Evolutionary conservation across 768 basidiomycete genomes (phyloP).

Genomic region (Mrakia gelida): DNA sequence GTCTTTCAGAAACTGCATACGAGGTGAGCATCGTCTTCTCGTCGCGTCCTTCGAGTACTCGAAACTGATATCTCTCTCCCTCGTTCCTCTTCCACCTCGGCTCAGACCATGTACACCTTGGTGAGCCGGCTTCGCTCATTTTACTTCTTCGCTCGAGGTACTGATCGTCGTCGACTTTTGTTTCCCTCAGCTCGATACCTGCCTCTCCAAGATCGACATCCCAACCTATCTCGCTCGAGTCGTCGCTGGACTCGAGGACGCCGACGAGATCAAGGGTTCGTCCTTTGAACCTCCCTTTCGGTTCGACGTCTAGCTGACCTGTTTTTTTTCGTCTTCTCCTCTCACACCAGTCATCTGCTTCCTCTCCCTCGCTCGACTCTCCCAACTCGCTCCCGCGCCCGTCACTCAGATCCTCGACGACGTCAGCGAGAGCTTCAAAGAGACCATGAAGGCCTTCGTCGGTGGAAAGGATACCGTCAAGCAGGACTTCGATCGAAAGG

Average conservation of each 20-base stretch:
- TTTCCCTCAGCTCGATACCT: constrained; percentile 76
- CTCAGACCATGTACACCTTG: constrained; percentile 57
- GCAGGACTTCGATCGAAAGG: constrained; percentile 31
- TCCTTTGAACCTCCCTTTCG: neutral
- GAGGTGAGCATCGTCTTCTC: constrained; percentile 47
- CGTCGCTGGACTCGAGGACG: constrained; percentile 75
- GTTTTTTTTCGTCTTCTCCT: neutral
- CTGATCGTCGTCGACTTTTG: neutral
- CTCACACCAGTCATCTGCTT: constrained; percentile 65
- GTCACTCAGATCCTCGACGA: constrained; percentile 50
- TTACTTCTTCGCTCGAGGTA: constrained; percentile 60
- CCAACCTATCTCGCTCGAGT: constrained; percentile 77
- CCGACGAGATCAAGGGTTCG: constrained; percentile 79
- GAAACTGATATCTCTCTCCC: neutral
- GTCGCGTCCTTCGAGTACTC: too few species aligned
- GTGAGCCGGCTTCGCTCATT: constrained; percentile 48
- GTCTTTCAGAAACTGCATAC: constrained; percentile 62
- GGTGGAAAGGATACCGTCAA: constrained; percentile 31
- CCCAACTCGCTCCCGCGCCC: constrained; percentile 76
- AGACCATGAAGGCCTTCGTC: constrained; percentile 31
- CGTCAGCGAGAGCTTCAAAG: constrained; percentile 53
- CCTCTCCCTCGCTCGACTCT: constrained; percentile 88
- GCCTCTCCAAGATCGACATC: constrained; percentile 78
- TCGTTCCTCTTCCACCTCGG: neutral
- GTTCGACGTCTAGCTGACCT: neutral